Conservation (phyloP, 2,329 filamentous ascomycete genomes). For the Xylaria sp. region DNA sequence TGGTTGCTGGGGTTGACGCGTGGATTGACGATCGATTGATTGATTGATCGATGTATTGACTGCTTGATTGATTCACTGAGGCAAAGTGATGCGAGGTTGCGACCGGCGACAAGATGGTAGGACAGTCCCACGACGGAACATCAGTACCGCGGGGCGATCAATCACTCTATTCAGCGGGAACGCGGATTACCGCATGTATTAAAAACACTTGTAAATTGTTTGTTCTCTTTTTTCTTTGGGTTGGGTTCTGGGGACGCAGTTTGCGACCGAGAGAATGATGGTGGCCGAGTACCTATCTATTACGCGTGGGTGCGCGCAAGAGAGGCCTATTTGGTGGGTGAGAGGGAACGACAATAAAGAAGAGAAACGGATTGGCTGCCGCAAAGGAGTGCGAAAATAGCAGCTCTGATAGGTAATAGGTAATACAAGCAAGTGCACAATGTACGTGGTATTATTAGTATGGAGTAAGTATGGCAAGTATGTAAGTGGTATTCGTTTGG, state of each 20-base stretch:
- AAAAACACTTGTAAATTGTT: conserved; percentile 37
- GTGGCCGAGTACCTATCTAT: conserved; percentile 11
- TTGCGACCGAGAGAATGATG: conserved; percentile 33
- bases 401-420: conserved; percentile 42
- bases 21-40: conserved; percentile 31
- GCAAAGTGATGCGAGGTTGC: conserved; percentile 35
- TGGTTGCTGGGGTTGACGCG: conserved; percentile 21
- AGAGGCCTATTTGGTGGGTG: conserved; percentile 5
- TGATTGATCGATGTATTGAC: conserved; percentile 17
- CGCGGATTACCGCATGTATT: conserved; percentile 39
- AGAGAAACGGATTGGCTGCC: conserved; percentile 40
- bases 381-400: conserved; percentile 51
- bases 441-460: conserved; percentile 42
- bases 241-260: conserved; percentile 20
- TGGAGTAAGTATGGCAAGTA: conserved; percentile 11
- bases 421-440: conserved; percentile 42
- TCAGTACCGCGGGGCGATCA: conserved; percentile 37
- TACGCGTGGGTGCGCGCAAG: conserved; percentile 27
- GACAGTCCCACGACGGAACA: conserved; percentile 35
- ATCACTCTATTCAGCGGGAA: conserved; percentile 40
- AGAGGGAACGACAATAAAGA: conserved; percentile 37
- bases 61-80: conserved; percentile 25
- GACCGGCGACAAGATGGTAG: conserved; percentile 42
- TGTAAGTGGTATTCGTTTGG: conserved; percentile 20
- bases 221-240: conserved; percentile 9